Base-by-base conservation (phyloP, 1,284 basidiomycete species). In the Tetrapyrgos nigripes region DNA sequence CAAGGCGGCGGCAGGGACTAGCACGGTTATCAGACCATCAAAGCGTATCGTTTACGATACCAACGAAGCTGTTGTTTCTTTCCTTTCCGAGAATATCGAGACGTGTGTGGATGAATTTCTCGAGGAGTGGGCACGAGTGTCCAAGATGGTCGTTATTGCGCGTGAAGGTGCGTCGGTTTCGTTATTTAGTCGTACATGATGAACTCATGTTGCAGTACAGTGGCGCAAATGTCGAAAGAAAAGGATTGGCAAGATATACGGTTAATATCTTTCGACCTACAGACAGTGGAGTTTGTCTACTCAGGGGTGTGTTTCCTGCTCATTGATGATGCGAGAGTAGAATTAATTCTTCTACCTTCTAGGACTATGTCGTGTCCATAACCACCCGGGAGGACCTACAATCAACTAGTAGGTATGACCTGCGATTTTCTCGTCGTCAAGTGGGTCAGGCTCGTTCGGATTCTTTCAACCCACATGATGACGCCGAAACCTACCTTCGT, bases 131-230 rank as follows among this genome's bases (percentile, higher is more conserved):
- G 92, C 92, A 51, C 82, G 91, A 43, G 89, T 97, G 31, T 92
- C 92, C 37, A 96, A 94, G 74, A 93, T 96, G 82, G 91, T 95
- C 17, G 91, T 95, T 40, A 93, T 97, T 58, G 93, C 94, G 5
- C 85, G 93, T 63, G 93, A 96, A 79, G 86, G 92, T 90, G 67
- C 64, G 76, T 67, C 11, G 6, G 31, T 8, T 19, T 52, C n/a
- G 52, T 31, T 51, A 37, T 52, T 35, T 61, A 13, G 31, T 53
- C 43, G 23, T 57, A 26, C 37, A 49, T 60, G 50, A 11, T 40
- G 14, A 40, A 59, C 57, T 55, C 48, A 57, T 59, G 40, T 51
- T 21, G 35, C 56, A 50, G 21, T 40, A 14, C 64, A 93, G 93
- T 96, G 43, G 91, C 89, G 10, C 88, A 92, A 67, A 91, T 95